Base-by-base conservation (phyloP, 768 basidiomycete species). In the Xerocomus potaroensis region DNA sequence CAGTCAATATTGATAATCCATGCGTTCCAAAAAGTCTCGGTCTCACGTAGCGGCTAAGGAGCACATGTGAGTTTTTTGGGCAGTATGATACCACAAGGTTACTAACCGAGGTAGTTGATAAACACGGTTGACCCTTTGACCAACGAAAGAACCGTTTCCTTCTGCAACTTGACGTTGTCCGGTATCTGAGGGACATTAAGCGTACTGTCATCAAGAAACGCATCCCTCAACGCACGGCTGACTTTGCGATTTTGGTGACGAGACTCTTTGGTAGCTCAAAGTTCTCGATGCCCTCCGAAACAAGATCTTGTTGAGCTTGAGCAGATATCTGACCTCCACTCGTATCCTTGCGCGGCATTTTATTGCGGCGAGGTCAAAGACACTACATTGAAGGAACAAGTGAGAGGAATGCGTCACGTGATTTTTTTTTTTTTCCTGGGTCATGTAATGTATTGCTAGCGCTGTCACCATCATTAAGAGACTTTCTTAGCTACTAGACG, bases 91-190 rank as follows among this genome's bases (percentile, higher is more conserved):
- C 22, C 15, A 6, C 22, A 38, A 11, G 18, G 11, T 9, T 15
- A 33, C 83, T 55, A 63, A 87, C 94, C 85, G 8, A 98, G 72
- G 57, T 93, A 95, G 64, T 88, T 94, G 55, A 99, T 93, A 65
- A 97, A 98, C 42, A 97, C 87, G 0, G 94, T 94, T 4, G 93
- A 91, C 24, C 86, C 85, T 62, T 93, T 93, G 12, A 87, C 75
- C 9, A 96, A 73, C 11, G 91, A 89, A 1, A 87, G 64, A 0
- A 93, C 81, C 0, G 89, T 87, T 48, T 97, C 95, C 52, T 93
- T 95, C 57, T 92, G 88, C 46, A 96, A 66, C 61, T 95, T 95
- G 11, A 84, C 78, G 55, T 81, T 84, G 0, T 91, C 84, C 6
- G 91, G 90, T 3, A 95, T 69, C 93, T 94, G 47, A 2, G 12